phyloP scores from a whole-genome alignment of 331 rosid species.

The Saraca asoca region DNA sequence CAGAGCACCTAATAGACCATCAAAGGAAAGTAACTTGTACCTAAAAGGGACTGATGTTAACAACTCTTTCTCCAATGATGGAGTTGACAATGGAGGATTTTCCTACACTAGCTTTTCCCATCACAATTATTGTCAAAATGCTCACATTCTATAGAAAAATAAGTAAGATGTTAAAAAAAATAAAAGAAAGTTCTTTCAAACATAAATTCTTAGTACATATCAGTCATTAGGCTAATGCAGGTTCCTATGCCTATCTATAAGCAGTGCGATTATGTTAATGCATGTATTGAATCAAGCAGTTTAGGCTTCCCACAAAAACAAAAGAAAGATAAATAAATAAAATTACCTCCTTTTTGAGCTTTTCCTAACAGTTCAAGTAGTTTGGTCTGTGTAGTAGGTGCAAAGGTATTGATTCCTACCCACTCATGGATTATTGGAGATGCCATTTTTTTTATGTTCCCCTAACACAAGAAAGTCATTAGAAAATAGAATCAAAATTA shows the following conservation, averaged over 20 bases:
- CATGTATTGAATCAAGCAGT: not conserved
- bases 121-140: slow-evolving; percentile 89
- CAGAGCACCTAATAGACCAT: slow-evolving; percentile 13
- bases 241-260: not conserved
- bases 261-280: not conserved
- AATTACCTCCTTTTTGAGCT: slow-evolving; percentile 80
- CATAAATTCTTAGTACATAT: not conserved
- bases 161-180: slow-evolving; percentile 22
- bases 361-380: slow-evolving; percentile 76
- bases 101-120: slow-evolving; percentile 98
- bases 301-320: not conserved
- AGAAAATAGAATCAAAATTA: not conserved
- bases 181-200: not conserved
- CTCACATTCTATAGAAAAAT: slow-evolving; percentile 64
- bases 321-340: not conserved
- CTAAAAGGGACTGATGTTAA: slow-evolving; percentile 91
- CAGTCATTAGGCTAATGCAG: not conserved
- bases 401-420: slow-evolving; percentile 83
- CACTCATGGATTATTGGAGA: slow-evolving; percentile 72
- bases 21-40: slow-evolving; percentile 36
- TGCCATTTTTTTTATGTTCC: slow-evolving; percentile 53
- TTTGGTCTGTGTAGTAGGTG: slow-evolving; percentile 84
- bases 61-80: slow-evolving; percentile 83
- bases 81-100: slow-evolving; percentile 96
- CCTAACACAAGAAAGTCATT: not conserved